Percentiles rank a stretch among this genome's conserved stretches.
phyloP scores from a whole-genome alignment of 352 stramenopile species.

The Globisporangium polare region DNA sequence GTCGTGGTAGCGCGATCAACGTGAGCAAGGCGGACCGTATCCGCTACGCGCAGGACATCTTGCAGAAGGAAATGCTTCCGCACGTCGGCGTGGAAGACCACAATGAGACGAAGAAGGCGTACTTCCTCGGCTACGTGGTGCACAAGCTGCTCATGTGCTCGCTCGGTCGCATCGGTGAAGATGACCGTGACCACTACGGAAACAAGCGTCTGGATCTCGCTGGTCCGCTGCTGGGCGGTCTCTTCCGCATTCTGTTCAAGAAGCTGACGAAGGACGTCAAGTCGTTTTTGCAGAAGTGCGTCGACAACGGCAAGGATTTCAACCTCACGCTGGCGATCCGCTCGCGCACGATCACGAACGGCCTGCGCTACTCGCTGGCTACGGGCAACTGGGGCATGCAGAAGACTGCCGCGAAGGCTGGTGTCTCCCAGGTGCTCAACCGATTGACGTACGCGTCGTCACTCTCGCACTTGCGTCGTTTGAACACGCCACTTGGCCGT shows the following conservation, averaged over 20 bases:
- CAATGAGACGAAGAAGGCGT: constrained; percentile 96
- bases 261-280: constrained; percentile 99
- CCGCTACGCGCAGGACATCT: constrained; percentile 96
- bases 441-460: constrained; percentile 98
- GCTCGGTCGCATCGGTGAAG: constrained; percentile 95
- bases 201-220: constrained; percentile 99
- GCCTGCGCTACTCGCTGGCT: constrained; percentile 98
- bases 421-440: constrained; percentile 99
- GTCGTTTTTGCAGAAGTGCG: constrained; percentile 89
- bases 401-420: constrained; percentile 94
- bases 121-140: constrained; percentile 99
- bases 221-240: constrained; percentile 94
- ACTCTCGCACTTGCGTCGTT: constrained; percentile 97
- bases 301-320: constrained; percentile 93
- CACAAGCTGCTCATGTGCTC: constrained; percentile 99
- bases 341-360: constrained; percentile 97
- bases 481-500: constrained; percentile 98
- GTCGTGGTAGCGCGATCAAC: constrained; percentile 93
- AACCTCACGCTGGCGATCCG: constrained; percentile 98
- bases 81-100: constrained; percentile 98
- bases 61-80: constrained; percentile 99
- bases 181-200: constrained; percentile 99
- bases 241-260: constrained; percentile 98
- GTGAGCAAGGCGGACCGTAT: constrained; percentile 98
- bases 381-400: constrained; percentile 99